Conservation (phyloP, 768 basidiomycete genomes). For the Tylopilus intermedius region DNA sequence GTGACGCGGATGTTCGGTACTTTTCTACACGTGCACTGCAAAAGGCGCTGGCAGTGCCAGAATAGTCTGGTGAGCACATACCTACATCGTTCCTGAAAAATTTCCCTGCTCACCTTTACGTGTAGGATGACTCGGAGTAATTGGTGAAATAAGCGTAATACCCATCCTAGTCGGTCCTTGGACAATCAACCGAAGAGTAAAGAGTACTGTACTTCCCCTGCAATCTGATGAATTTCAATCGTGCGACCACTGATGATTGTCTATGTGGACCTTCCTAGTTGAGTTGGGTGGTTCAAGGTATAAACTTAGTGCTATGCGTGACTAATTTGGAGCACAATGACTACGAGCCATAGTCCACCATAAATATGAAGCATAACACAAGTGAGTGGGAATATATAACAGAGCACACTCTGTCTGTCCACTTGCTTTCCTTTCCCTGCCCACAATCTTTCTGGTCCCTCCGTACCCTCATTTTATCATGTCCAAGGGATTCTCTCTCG, state of each 20-base stretch:
- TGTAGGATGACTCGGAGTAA: conserved; percentile 21
- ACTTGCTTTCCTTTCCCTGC: neutral
- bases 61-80: conserved; percentile 35
- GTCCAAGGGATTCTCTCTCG: neutral
- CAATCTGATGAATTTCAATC: conserved; percentile 24
- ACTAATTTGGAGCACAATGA: conserved; percentile 4
- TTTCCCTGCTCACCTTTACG: neutral
- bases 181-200: conserved; percentile 25
- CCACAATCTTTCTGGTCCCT: neutral
- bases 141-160: conserved; percentile 27
- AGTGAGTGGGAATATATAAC: neutral
- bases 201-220: conserved; percentile 29
- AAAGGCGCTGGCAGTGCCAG: conserved; percentile 37
- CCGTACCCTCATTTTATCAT: conserved; percentile 7
- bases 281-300: neutral
- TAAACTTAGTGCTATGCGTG: neutral
- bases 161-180: conserved; percentile 24
- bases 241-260: neutral
- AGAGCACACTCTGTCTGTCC: neutral
- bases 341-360: neutral
- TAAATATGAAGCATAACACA: conserved; percentile 5
- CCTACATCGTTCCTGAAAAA: neutral
- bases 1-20: conserved; percentile 94
- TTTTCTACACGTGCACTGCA: conserved; percentile 83
- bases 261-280: neutral